A percentile compares a stretch with the other conserved stretches of the same genome.
Evolutionary conservation across 192 early-diverging fungal species (phyloP).

Genomic region (Geranomyces variabilis): DNA sequence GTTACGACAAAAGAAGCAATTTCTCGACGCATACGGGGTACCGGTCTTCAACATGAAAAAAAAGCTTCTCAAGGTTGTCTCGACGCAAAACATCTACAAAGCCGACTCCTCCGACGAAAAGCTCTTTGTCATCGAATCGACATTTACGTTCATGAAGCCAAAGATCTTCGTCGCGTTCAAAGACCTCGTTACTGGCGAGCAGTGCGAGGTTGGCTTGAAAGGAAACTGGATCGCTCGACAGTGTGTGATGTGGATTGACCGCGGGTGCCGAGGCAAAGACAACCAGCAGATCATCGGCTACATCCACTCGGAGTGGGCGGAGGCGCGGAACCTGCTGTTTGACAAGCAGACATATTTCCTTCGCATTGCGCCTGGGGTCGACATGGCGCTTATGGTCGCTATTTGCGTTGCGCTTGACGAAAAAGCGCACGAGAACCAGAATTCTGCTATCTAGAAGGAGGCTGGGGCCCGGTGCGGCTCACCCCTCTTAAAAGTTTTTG

Average conservation of each 20-base stretch:
- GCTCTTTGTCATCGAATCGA: constrained; percentile 8
- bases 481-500: too few relatives aligned
- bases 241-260: constrained; percentile 11
- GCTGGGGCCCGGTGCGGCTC: too few relatives aligned
- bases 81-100: constrained; percentile 1
- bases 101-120: constrained; percentile 8
- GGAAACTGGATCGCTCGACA: constrained; percentile 24
- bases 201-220: constrained; percentile 8
- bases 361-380: constrained; percentile 11
- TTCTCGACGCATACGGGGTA: constrained; percentile 29
- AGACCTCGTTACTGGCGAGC: neutral
- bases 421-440: neutral
- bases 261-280: constrained; percentile 6
- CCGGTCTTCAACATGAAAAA: constrained; percentile 32
- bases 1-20: constrained; percentile 18
- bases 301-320: neutral
- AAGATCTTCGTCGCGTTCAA: neutral
- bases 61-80: neutral
- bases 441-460: too few relatives aligned
- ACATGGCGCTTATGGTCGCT: constrained; percentile 20
- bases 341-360: constrained; percentile 12
- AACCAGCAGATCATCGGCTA: constrained; percentile 11
- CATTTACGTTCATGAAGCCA: constrained; percentile 8
- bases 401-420: constrained; percentile 20
- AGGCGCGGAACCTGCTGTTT: neutral